Evolutionary conservation across 345 rosid species (phyloP).

Genomic region (Eucalyptus virginea): DNA sequence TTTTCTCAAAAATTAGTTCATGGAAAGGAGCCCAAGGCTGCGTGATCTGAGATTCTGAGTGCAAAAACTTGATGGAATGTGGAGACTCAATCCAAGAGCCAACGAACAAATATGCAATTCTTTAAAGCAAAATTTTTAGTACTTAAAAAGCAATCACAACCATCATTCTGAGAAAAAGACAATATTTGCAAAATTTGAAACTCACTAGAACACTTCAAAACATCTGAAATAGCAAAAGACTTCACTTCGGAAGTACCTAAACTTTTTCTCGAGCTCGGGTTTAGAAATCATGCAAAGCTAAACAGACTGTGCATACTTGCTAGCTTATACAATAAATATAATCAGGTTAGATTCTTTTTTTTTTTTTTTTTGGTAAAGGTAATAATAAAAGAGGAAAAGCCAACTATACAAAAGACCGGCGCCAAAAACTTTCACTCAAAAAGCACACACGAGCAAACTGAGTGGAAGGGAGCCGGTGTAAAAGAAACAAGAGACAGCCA

Average conservation of each 20-base stretch:
- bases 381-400: no score
- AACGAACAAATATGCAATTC: not conserved
- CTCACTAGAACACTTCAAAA: not conserved
- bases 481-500: no score
- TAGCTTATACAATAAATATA: not conserved
- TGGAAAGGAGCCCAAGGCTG: not conserved
- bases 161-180: not conserved
- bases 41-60: not conserved
- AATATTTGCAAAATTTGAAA: not conserved
- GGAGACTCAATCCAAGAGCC: not conserved
- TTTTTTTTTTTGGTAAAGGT: no score
- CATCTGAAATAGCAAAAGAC: not conserved
- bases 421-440: no score
- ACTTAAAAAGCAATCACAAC: not conserved
- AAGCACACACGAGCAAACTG: no score
- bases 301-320: not conserved
- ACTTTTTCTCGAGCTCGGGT: not conserved
- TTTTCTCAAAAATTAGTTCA: not conserved
- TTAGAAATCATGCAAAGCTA: not conserved
- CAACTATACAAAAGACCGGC: no score
- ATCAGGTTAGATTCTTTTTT: not conserved
- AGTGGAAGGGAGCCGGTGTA: no score
- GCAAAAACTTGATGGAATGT: not conserved
- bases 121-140: not conserved
- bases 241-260: not conserved